These are phyloP conservation scores for Naganishia antarctica DNA, from an alignment of 768 basidiomycete species.

Conservation along the genomic window DNA sequence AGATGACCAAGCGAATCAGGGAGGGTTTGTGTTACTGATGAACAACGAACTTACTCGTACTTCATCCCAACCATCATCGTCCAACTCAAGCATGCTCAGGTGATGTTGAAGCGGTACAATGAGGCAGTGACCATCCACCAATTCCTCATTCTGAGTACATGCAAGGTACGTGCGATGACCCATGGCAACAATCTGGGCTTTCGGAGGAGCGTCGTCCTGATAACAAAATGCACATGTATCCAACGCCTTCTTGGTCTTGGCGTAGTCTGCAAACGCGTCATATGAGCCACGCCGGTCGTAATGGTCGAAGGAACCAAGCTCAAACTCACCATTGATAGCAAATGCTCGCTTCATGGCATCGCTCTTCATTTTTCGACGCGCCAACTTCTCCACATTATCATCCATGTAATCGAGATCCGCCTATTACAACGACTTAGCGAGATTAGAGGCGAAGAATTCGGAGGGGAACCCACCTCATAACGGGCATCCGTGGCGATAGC, in stretches of 20 bases:
- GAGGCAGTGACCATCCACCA: constrained; percentile 85
- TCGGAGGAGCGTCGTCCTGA: constrained; percentile 80
- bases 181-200: constrained; percentile 80
- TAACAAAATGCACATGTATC: constrained; percentile 83
- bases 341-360: constrained; percentile 96
- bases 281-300: not conserved
- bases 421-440: constrained; percentile 48
- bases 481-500: constrained; percentile 80
- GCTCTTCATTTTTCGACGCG: constrained; percentile 87
- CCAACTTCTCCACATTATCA: constrained; percentile 88
- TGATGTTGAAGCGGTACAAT: constrained; percentile 96
- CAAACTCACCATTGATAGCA: constrained; percentile 75
- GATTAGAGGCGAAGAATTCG: too few species aligned
- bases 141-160: constrained; percentile 77
- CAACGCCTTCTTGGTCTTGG: constrained; percentile 83
- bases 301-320: too few species aligned
- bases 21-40: not conserved
- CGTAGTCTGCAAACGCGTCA: constrained; percentile 65
- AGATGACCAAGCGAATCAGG: not conserved
- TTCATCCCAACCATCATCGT: constrained; percentile 99
- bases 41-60: constrained; percentile 61
- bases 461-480: too few species aligned
- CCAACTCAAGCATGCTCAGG: constrained; percentile 80
- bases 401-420: constrained; percentile 91
- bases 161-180: constrained; percentile 87